A percentile compares a stretch with the other conserved stretches of the same genome.
These are phyloP conservation scores for Laetiporus sulphureus DNA, from an alignment of 1,284 basidiomycete genomes.

Conservation along the genomic window DNA sequence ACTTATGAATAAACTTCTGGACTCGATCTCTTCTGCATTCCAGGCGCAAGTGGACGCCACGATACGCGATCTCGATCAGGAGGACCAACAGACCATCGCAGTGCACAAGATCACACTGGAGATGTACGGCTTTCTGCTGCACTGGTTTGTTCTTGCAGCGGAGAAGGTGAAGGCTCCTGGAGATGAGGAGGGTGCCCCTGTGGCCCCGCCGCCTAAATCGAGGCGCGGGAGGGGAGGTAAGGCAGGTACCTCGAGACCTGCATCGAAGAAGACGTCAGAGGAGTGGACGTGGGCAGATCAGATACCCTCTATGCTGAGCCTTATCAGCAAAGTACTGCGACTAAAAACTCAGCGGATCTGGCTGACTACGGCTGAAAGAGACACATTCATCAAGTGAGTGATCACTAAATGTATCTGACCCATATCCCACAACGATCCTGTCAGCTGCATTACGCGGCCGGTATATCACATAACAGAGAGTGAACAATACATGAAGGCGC, in stretches of 20 bases:
- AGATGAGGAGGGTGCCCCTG: constrained; percentile 43
- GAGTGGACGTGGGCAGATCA: constrained; percentile 78
- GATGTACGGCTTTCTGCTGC: constrained; percentile 81
- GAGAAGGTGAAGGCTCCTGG: constrained; percentile 64
- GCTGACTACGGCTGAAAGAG: constrained; percentile 79
- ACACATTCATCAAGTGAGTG: constrained; percentile 76
- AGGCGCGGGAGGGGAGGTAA: constrained; percentile 57
- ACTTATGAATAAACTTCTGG: constrained; percentile 72
- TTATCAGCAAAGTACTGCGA: constrained; percentile 70
- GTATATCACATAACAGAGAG: constrained; percentile 85
- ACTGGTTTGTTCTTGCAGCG: constrained; percentile 77
- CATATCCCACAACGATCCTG: constrained; percentile 3
- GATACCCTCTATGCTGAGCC: constrained; percentile 58
- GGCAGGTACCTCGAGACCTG: constrained; percentile 32
- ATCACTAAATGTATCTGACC: not conserved
- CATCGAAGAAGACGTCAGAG: constrained; percentile 40
- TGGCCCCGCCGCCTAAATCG: constrained; percentile 36
- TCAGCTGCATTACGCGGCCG: constrained; percentile 78
- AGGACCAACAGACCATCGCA: constrained; percentile 64
- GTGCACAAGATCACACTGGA: constrained; percentile 74
- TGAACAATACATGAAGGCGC: constrained; percentile 83
- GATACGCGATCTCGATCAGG: constrained; percentile 56
- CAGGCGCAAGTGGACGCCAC: constrained; percentile 65
- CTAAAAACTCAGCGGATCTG: constrained; percentile 80
- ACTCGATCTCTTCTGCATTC: constrained; percentile 70